These are phyloP conservation scores for Fusarium nelsonii DNA, from an alignment of 2,329 filamentous ascomycete genomes.

Conservation along the genomic window DNA sequence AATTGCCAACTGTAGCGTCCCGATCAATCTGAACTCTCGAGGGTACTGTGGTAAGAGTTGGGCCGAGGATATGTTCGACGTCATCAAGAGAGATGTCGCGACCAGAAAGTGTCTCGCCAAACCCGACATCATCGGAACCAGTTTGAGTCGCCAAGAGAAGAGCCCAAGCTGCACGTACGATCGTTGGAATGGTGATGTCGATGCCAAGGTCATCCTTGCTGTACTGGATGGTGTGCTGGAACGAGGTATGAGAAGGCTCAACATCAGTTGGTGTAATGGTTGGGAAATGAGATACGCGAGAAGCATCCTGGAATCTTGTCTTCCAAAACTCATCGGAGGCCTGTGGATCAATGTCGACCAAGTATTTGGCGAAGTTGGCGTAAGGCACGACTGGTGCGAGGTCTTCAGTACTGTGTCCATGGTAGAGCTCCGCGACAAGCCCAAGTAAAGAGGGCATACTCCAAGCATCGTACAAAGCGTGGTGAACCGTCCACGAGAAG, in stretches of 20 bases:
- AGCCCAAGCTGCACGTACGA: conserved; percentile 37
- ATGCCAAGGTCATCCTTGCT: background rate
- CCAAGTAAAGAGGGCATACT: conserved; percentile 38
- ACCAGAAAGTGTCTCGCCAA: conserved; percentile 34
- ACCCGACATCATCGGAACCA: conserved; percentile 34
- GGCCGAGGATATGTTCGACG: conserved; percentile 32
- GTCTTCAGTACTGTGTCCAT: background rate
- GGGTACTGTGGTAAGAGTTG: conserved; percentile 33
- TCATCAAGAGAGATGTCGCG: conserved; percentile 26
- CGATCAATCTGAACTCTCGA: conserved; percentile 22
- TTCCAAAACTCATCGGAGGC: conserved; percentile 34
- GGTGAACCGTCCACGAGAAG: conserved; percentile 40
- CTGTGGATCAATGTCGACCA: conserved; percentile 9
- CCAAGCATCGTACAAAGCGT: conserved; percentile 44
- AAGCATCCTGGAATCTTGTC: conserved; percentile 5
- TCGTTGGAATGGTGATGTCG: conserved; percentile 24
- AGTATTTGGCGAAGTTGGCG: conserved; percentile 35
- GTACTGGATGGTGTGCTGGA: conserved; percentile 8
- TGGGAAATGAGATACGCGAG: conserved; percentile 25
- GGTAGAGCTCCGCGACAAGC: conserved; percentile 21
- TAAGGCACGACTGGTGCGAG: background rate
- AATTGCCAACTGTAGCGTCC: background rate
- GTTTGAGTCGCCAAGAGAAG: conserved; percentile 19
- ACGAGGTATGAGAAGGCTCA: background rate
- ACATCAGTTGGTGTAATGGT: background rate